These are phyloP conservation scores for Pugionium dolabratum DNA, from an alignment of 345 rosid genomes.

Conservation along the genomic window DNA sequence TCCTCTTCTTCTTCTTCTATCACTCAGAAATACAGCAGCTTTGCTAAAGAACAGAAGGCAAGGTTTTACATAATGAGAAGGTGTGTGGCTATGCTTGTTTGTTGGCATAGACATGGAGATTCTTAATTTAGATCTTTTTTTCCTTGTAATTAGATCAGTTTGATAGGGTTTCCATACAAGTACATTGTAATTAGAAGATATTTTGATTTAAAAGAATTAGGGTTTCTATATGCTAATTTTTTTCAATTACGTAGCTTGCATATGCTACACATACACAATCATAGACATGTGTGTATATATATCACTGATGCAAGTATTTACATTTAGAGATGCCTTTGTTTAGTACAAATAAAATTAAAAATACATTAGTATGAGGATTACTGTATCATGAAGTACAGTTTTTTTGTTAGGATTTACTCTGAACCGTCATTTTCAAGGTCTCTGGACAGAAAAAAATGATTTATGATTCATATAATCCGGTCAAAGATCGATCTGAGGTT, in stretches of 20 bases:
- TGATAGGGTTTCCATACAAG: constrained; percentile 40
- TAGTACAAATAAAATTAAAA: neutral
- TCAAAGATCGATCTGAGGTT: constrained; percentile 37
- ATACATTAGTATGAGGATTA: constrained; percentile 11
- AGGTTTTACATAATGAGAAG: constrained; percentile 95
- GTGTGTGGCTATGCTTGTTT: constrained; percentile 98
- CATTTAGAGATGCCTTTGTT: constrained; percentile 8
- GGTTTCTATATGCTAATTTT: constrained; percentile 26
- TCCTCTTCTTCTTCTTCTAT: constrained; percentile 47
- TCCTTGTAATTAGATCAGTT: constrained; percentile 41
- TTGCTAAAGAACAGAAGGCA: constrained; percentile 96
- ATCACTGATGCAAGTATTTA: constrained; percentile 18
- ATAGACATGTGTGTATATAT: constrained; percentile 17
- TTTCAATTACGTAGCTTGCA: constrained; percentile 16
- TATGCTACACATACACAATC: constrained; percentile 29
- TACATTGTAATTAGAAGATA: constrained; percentile 45
- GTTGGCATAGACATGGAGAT: constrained; percentile 97
- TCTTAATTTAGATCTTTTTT: constrained; percentile 41
- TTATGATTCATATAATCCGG: constrained; percentile 28
- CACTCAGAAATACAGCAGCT: constrained; percentile 70
- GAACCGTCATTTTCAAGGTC: constrained; percentile 34
- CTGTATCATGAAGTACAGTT: constrained; percentile 27
- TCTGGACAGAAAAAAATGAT: neutral
- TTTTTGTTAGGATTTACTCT: constrained; percentile 34
- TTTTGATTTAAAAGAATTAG: constrained; percentile 29